Evolutionary conservation across 352 stramenopile genomes (phyloP).

Genomic region (Phytopythium helicoides): DNA sequence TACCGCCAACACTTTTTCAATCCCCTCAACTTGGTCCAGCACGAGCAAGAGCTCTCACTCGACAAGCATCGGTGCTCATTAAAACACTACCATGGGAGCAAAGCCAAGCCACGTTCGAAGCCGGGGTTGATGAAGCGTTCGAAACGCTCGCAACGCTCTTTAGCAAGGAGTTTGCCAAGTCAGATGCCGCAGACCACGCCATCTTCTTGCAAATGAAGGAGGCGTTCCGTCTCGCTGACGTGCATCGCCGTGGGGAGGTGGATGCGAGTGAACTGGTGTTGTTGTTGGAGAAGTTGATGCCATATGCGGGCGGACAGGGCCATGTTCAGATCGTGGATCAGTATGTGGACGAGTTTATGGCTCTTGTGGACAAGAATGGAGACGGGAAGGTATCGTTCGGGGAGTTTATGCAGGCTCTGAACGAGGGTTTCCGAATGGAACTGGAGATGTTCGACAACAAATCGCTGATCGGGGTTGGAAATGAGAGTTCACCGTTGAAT

Average conservation of each 20-base stretch:
- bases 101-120: conserved; percentile 36
- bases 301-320: conserved; percentile 39
- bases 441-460: conserved; percentile 69
- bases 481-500: too few species aligned
- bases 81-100: conserved; percentile 18
- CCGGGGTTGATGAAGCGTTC: conserved; percentile 39
- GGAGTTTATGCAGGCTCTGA: conserved; percentile 77
- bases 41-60: conserved; percentile 11
- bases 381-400: conserved; percentile 64
- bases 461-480: too few species aligned
- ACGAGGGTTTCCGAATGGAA: conserved; percentile 68
- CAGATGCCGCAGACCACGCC: conserved; percentile 50
- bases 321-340: conserved; percentile 50
- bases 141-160: conserved; percentile 62
- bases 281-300: conserved; percentile 68
- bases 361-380: conserved; percentile 60
- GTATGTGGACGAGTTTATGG: conserved; percentile 80
- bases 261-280: conserved; percentile 52
- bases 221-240: conserved; percentile 62
- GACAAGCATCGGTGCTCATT: conserved; percentile 5
- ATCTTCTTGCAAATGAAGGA: conserved; percentile 83
- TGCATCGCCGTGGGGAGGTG: conserved; percentile 57
- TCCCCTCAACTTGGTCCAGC: conserved; percentile 17
- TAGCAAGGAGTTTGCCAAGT: conserved; percentile 52
- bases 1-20: not conserved